Evolutionary conservation across 768 basidiomycete species (phyloP).

Genomic region (Trametes elegans): DNA sequence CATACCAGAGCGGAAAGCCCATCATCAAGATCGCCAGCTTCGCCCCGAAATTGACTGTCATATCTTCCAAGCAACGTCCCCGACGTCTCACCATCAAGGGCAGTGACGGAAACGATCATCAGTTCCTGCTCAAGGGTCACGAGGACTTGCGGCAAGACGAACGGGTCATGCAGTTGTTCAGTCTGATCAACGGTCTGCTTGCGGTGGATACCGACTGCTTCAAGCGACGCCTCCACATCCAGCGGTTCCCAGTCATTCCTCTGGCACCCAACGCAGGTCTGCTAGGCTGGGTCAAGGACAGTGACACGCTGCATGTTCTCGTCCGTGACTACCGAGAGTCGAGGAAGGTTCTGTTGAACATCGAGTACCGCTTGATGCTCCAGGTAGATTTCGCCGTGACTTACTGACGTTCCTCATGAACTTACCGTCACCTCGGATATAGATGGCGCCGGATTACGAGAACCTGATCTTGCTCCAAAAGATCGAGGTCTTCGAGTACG

Average conservation of each 20-base stretch:
- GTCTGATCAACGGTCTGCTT: constrained; percentile 92
- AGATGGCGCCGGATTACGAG: constrained; percentile 99
- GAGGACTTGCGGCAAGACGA: constrained; percentile 99
- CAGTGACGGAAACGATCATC: constrained; percentile 90
- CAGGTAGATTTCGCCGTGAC: constrained; percentile 51
- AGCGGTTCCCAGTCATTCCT: constrained; percentile 89
- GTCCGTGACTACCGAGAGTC: constrained; percentile 96
- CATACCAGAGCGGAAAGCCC: constrained; percentile 85
- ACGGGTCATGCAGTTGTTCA: constrained; percentile 98
- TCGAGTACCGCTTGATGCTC: constrained; percentile 98
- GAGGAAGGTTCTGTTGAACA: constrained; percentile 93
- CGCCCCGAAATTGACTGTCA: constrained; percentile 86
- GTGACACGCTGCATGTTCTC: constrained; percentile 93
- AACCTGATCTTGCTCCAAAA: constrained; percentile 92
- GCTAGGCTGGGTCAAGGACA: constrained; percentile 93
- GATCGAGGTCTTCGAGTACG: constrained; percentile 99
- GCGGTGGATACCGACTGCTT: constrained; percentile 93
- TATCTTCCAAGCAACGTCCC: constrained; percentile 95
- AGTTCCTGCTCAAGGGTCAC: constrained; percentile 93
- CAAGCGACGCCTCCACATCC: constrained; percentile 94
- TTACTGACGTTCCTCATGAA: neutral
- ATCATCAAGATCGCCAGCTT: constrained; percentile 84
- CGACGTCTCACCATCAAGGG: constrained; percentile 85
- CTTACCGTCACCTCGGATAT: neutral
- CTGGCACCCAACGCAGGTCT: constrained; percentile 95